Percentiles rank a stretch among this genome's conserved stretches.
Conservation (phyloP, 352 stramenopile genomes). For the Albugo laibachii region DNA sequence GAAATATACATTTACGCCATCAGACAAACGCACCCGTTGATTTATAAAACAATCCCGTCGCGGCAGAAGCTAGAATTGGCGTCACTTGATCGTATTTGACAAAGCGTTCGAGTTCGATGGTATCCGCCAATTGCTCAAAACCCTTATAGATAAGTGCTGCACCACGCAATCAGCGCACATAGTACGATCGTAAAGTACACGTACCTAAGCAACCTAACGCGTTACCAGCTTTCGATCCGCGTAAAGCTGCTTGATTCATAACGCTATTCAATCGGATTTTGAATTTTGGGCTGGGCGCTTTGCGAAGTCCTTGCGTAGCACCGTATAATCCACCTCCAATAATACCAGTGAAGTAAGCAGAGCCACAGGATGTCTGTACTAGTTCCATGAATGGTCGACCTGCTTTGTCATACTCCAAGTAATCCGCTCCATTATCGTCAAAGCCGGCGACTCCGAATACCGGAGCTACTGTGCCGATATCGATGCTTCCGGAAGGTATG, state of each 20-base stretch:
- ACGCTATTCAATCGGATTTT: conserved; percentile 78
- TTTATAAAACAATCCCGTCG: conserved; percentile 74
- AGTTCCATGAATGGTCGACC: conserved; percentile 74
- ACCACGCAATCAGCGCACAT: conserved; percentile 4
- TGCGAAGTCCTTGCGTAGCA: conserved; percentile 37
- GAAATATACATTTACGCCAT: not conserved
- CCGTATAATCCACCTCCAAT: conserved; percentile 51
- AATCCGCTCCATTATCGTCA: conserved; percentile 56
- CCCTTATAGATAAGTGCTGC: conserved; percentile 75
- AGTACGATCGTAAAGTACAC: conserved; percentile 2
- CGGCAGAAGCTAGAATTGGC: conserved; percentile 59
- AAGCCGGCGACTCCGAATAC: conserved; percentile 69
- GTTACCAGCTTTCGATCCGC: conserved; percentile 71
- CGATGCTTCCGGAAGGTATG: conserved; percentile 56
- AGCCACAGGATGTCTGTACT: conserved; percentile 54
- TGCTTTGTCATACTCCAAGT: conserved; percentile 71
- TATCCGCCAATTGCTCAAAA: conserved; percentile 64
- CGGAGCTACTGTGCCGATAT: conserved; percentile 63
- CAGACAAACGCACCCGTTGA: conserved; percentile 23
- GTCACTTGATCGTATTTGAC: conserved; percentile 71
- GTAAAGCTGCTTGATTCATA: conserved; percentile 66
- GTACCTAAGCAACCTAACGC: conserved; percentile 56
- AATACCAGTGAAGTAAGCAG: conserved; percentile 73
- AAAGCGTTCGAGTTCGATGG: conserved; percentile 59
- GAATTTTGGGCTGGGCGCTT: conserved; percentile 68